Base-by-base conservation (phyloP, 176 grass and related monocot species). In the Areca catechu region DNA sequence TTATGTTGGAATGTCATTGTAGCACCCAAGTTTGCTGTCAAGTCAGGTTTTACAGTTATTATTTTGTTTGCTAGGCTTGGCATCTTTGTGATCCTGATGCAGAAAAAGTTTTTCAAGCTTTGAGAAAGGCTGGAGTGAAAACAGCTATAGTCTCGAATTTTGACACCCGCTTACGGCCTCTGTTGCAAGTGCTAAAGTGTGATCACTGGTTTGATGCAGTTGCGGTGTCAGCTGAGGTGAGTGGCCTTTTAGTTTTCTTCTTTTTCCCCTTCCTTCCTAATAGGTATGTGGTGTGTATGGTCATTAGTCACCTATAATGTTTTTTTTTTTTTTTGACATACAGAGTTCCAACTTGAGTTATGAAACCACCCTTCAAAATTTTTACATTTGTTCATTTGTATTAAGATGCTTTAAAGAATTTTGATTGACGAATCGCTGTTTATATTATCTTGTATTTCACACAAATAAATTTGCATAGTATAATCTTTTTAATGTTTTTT, bases 191-290 rank as follows among this genome's bases (percentile, higher is more conserved):
- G 3, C 73, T 98, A 16, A 98, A 92, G 16, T 98, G 93, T 37
- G 84, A 98, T 61, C 51, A 76, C 67, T 98, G 84, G 93, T 98
- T 98, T 54, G 93, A 98, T 50, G 88, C 93, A 58, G 80, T 98
- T 71, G 88, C 84, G 22, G 76, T 92, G 15, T 98, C 93, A 72
- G 81, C 88, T 65, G 88, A 98, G 88, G 93, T 92, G 54, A 12
- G 78, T 15, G n/a, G 19, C 15, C n/a, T 16, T 52, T 68, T 22
- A 3, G 4, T 34, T 25, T 22, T 2, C n/a, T 51, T 65, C n/a
- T 5, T 58, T 73, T 67, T 74, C 29, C 19, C 21, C 77, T 16
- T 17, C 53, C 30, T 2, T 22, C 1, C 14, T 0, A 43, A 43
- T 43, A 43, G 34, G 34, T 12, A 43, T 9, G 34, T 14, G 34